Base-by-base conservation (phyloP, 75 land plant genomes). In the Sequoiadendron giganteum region DNA sequence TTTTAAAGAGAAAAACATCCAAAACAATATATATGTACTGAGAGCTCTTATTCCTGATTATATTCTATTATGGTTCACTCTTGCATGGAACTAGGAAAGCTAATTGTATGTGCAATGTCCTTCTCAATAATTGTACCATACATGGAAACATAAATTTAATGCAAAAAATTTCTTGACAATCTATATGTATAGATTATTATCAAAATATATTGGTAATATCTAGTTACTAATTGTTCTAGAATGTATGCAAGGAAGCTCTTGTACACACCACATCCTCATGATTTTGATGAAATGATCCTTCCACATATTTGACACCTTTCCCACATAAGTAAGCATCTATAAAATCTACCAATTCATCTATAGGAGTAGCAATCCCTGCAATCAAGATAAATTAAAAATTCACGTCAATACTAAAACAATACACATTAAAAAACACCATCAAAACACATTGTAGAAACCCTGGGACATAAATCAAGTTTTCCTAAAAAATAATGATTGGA, bases 321-420 rank as follows among this genome's bases (percentile, higher is more conserved):
- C 52, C 84, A 40, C 49, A 47, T 30, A 47, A 11, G 47, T 82
- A 47, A 47, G 84, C 84, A 28, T 82, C 84, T 82, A 82, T 82
- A 82, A 82, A 82, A 82, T 82, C 84, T 82, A 82, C 45, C 84
- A 82, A 82, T 82, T 82, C 84, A 82, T 43, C 52, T 82, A 82
- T 47, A 47, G 84, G 47, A 28, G 84, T 82, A 82, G 47, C 1
- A 47, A 45, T 82, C 84, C 84, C 84, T 82, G 84, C 32, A 82
- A 25, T 10, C 52, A 14, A 82, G n/a, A n/a, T 11, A 82, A 47
- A 45, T 47, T 11, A 47, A 25, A 47, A 25, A 28, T 9, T 82
- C 28, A 42, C 47, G 9, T 47, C 32, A 82, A 28, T 25, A 82
- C 47, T 40, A 16, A n/a, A 3, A 79, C 25, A 48, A 79, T 40